Percentiles rank a stretch among this genome's conserved stretches.
These are phyloP conservation scores for Cornus florida DNA, from an alignment of 148 eudicot genomes.

Conservation along the genomic window DNA sequence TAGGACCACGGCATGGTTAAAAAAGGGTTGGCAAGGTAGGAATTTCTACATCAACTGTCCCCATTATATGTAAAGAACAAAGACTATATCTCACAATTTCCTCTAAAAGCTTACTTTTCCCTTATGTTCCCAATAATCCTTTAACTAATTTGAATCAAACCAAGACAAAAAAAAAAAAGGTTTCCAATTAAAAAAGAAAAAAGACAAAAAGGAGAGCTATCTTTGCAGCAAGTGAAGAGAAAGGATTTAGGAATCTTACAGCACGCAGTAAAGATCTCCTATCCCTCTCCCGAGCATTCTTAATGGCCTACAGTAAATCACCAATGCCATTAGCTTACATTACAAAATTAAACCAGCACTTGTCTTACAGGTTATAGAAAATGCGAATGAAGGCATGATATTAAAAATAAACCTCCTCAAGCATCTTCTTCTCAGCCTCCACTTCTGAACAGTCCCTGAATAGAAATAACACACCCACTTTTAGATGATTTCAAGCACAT, in stretches of 20 bases:
- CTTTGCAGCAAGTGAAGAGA: background rate
- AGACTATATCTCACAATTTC: background rate
- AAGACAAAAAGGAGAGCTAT: background rate
- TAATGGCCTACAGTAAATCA: constrained; percentile 61
- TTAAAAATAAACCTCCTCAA: constrained; percentile 59
- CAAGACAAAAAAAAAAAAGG: background rate
- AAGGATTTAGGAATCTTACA: constrained; percentile 40
- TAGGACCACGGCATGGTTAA: background rate
- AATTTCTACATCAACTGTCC: too few relatives aligned
- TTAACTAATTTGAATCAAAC: background rate
- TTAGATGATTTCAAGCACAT: background rate
- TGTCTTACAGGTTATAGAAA: background rate
- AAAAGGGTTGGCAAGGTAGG: background rate
- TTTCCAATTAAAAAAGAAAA: background rate
- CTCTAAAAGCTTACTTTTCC: background rate
- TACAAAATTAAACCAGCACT: background rate
- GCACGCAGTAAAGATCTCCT: constrained; percentile 74
- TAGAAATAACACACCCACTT: background rate
- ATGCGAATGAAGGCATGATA: background rate
- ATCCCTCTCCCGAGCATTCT: constrained; percentile 95
- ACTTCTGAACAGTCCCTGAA: constrained; percentile 63
- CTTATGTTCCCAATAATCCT: background rate
- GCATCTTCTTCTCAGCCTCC: constrained; percentile 83
- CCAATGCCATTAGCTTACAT: background rate
- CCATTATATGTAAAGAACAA: too few relatives aligned